Conservation (phyloP, 1,284 basidiomycete species). For the Tremellales sp. region DNA sequence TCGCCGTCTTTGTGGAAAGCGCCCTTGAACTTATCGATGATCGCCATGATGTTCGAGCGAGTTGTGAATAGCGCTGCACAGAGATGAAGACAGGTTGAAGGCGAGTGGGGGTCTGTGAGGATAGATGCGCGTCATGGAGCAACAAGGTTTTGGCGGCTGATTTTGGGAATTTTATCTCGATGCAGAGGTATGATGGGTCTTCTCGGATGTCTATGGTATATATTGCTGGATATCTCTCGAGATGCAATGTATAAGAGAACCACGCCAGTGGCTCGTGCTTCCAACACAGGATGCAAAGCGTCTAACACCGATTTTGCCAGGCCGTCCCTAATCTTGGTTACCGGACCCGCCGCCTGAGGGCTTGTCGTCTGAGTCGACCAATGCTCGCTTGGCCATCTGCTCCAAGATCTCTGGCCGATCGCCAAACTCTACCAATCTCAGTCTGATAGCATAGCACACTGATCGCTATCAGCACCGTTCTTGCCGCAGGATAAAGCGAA, state of each 20-base stretch:
- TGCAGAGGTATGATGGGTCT: no score
- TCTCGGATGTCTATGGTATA: no score
- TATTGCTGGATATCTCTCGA: no score
- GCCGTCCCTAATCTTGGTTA: conserved; percentile 7
- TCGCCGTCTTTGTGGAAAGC: conserved; percentile 37
- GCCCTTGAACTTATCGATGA: conserved; percentile 56
- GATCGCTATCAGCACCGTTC: not conserved
- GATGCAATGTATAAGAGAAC: no score
- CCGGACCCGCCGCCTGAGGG: conserved; percentile 15
- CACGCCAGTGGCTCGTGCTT: no score
- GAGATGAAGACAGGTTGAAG: not conserved
- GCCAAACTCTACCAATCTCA: conserved; percentile 45
- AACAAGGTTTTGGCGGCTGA: no score
- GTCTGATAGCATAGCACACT: conserved; percentile 48
- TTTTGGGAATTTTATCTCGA: no score
- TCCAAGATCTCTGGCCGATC: conserved; percentile 46
- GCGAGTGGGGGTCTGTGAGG: no score
- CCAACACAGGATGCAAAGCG: no score
- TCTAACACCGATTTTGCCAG: not conserved
- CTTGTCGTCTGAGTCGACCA: conserved; percentile 37
- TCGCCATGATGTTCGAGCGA: conserved; percentile 40
- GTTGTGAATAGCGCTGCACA: not conserved
- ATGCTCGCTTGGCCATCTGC: conserved; percentile 43
- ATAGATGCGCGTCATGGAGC: not conserved
- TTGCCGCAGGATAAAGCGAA: not conserved